phyloP scores from a whole-genome alignment of 805 yeast species.

The Candida corydali region DNA sequence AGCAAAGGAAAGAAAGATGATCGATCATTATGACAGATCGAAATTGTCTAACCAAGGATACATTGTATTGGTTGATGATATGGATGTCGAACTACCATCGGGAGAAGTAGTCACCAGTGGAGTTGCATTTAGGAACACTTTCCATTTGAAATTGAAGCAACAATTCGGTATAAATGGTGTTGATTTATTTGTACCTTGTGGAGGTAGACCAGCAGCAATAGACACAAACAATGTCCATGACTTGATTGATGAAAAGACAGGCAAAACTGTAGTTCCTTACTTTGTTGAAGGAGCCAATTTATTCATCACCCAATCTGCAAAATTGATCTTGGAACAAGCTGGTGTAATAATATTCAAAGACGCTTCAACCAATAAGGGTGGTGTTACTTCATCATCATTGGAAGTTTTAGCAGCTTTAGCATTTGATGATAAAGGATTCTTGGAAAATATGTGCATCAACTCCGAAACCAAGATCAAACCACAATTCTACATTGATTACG shows the following conservation, averaged over 20 bases:
- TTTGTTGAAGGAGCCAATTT: constrained; percentile 97
- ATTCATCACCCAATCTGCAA: constrained; percentile 92
- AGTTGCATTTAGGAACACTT: constrained; percentile 82
- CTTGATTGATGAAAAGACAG: constrained; percentile 71
- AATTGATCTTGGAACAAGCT: constrained; percentile 76
- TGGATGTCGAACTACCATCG: constrained; percentile 70
- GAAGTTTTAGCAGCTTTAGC: constrained; percentile 94
- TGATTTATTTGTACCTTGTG: constrained; percentile 94
- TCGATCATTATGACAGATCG: constrained; percentile 61
- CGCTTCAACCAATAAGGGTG: constrained; percentile 97
- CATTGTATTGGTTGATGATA: constrained; percentile 80
- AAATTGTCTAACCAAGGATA: constrained; percentile 75
- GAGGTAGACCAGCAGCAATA: constrained; percentile 97
- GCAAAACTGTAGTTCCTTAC: constrained; percentile 74
- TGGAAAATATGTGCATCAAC: constrained; percentile 72
- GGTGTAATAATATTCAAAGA: constrained; percentile 89
- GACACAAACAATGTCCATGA: constrained; percentile 75
- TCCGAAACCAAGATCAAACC: constrained; percentile 54
- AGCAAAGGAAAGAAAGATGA: constrained; percentile 74
- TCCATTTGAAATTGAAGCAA: constrained; percentile 72
- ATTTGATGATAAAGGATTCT: constrained; percentile 80
- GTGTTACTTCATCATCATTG: constrained; percentile 93
- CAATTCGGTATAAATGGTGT: constrained; percentile 55
- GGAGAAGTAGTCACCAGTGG: constrained; percentile 79
- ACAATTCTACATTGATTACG: constrained; percentile 76